Evolutionary conservation across 2,329 filamentous ascomycete genomes (phyloP), one percentile per base, ranked within the genome.

Genomic region (Cercospora zeina): DNA sequence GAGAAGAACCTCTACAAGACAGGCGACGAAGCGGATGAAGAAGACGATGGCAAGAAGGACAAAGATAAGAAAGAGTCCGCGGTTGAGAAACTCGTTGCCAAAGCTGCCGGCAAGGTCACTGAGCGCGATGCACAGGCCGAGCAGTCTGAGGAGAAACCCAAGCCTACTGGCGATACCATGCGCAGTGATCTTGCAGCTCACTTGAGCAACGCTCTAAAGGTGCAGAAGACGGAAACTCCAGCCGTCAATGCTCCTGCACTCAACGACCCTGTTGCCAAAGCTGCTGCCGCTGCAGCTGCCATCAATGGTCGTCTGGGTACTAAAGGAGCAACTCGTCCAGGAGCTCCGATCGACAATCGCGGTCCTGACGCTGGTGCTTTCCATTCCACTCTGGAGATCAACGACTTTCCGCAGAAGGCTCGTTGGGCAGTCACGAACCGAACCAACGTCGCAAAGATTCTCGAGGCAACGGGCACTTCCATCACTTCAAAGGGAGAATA

Each of bases 351-450:
- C 74, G 95, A 99, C 80, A 99, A 99, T 80, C 97, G 97, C 77
- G 95, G 95, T 0, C 95, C 95, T 0, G 95, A 99, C 76, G 95
- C 95, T 2, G 95, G 95, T 56, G 92, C 93, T 0, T 99, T 92
- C 83, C 95, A 99, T 76, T 93, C 95, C 14, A 97, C 93, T 3
- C 83, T 99, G 65, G 95, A 97, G 77, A 99, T 99, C 85, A 99
- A 99, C 77, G 95, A 99, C 78, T 97, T 97, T 77, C 95, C 95
- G 34, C 95, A 99, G 76, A 97, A 97, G 82, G 95, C 95, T 67
- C 87, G 95, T 70, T 99, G 95, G 95, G 93, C 92, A 10, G 95
- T 99, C 79, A 99, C 95, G 39, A 99, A 99, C 76, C 87, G 95
- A 67, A 97, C 95, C 36, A 99, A 99, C 72, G 95, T 99, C 61